Conservation (phyloP, 768 basidiomycete species). For the Suillus subluteus region DNA sequence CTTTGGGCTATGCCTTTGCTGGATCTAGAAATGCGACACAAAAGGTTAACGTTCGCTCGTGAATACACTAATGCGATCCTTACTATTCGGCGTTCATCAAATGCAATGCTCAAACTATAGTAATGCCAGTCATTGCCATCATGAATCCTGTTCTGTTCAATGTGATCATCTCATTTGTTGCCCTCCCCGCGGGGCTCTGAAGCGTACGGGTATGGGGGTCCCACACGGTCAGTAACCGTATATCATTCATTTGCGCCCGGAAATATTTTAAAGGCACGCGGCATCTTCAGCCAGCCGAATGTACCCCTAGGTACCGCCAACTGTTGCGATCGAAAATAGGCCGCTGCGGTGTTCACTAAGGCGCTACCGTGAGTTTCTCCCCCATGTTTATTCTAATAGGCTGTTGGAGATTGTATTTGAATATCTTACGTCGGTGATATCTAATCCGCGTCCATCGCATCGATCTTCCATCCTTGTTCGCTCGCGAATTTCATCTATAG, state of each 20-base stretch:
- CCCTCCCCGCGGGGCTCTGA: constrained; percentile 8
- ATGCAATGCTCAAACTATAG: background rate
- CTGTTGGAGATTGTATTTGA: background rate
- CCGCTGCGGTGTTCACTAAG: background rate
- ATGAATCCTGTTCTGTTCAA: background rate
- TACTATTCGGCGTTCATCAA: constrained; percentile 2
- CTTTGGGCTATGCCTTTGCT: constrained; percentile 1
- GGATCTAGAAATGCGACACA: background rate
- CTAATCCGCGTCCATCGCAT: constrained; percentile 1
- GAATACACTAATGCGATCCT: background rate
- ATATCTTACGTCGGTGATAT: constrained; percentile 4
- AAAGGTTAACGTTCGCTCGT: background rate
- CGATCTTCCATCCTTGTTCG: background rate
- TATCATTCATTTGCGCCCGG: constrained; percentile 6
- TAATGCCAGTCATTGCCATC: background rate
- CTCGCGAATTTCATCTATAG: background rate
- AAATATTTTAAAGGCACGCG: background rate
- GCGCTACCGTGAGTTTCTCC: background rate
- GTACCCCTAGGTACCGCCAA: background rate
- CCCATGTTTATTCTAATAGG: background rate
- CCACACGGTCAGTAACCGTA: constrained; percentile 2
- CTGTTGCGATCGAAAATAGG: background rate
- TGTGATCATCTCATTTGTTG: background rate
- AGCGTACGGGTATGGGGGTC: background rate
- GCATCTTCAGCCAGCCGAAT: background rate